Evolutionary conservation across 1,284 basidiomycete species (phyloP).

Genomic region (Irpex rosettiformis): DNA sequence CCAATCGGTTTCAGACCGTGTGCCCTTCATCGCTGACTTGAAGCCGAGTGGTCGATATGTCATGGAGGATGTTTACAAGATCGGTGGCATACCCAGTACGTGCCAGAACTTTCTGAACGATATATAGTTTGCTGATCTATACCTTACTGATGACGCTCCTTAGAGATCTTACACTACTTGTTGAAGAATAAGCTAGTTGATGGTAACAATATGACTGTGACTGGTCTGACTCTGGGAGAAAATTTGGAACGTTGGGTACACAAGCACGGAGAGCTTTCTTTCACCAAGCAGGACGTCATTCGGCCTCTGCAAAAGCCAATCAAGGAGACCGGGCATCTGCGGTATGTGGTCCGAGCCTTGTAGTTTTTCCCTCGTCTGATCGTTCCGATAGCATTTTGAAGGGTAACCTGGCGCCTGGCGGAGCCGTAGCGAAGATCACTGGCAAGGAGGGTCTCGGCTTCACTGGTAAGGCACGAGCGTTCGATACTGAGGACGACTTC

Average conservation of each 20-base stretch:
- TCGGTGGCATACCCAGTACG: constrained; percentile 86
- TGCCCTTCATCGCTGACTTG: constrained; percentile 86
- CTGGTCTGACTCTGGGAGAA: constrained; percentile 83
- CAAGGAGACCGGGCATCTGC: constrained; percentile 84
- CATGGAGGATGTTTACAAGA: constrained; percentile 87
- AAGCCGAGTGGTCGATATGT: constrained; percentile 91
- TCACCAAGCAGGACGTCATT: constrained; percentile 74
- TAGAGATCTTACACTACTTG: constrained; percentile 81
- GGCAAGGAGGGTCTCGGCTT: constrained; percentile 90
- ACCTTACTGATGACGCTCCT: constrained; percentile 11
- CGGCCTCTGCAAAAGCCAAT: constrained; percentile 84
- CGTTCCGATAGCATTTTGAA: constrained; percentile 57
- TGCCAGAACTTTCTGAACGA: constrained; percentile 17
- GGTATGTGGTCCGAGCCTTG: constrained; percentile 42
- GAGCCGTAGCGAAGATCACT: constrained; percentile 93
- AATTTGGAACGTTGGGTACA: constrained; percentile 85
- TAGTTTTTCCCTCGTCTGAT: neutral
- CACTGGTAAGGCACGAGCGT: constrained; percentile 79
- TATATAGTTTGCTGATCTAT: constrained; percentile 3
- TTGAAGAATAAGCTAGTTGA: constrained; percentile 81
- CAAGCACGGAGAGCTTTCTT: constrained; percentile 71
- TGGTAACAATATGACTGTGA: constrained; percentile 85
- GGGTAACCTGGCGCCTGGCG: constrained; percentile 89
- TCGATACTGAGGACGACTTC: constrained; percentile 83
- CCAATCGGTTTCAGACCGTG: constrained; percentile 80